Evolutionary conservation across 1,284 basidiomycete species (phyloP).

Genomic region (Filobasidium uniguttulatum): DNA sequence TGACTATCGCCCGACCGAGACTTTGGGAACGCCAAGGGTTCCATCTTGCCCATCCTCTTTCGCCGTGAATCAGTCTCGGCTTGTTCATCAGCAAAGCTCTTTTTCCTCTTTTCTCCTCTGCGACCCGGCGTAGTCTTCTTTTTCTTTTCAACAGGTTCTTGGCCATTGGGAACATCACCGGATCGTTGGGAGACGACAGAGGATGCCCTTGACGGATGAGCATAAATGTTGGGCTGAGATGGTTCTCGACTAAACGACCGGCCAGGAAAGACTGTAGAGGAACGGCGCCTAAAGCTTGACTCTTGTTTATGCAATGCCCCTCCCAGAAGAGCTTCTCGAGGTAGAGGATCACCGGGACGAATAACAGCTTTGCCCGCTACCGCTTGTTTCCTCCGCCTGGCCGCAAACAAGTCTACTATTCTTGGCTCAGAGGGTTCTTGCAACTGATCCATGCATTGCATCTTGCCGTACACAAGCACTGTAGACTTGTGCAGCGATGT

Average conservation of each 20-base stretch:
- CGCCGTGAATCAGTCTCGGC: conserved; percentile 13
- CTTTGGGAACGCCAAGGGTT: no score
- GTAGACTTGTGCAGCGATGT: conserved; percentile 13
- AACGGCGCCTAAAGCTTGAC: not conserved
- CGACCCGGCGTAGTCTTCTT: conserved; percentile 23
- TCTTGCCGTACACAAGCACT: conserved; percentile 26
- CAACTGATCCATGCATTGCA: conserved; percentile 1
- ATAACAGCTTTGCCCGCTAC: conserved; percentile 21
- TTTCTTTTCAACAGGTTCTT: not conserved
- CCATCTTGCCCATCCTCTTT: conserved; percentile 16
- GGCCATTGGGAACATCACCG: conserved; percentile 15
- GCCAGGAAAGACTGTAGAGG: not conserved
- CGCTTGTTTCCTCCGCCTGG: conserved; percentile 19
- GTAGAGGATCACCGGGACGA: conserved; percentile 35
- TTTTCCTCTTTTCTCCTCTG: conserved; percentile 27
- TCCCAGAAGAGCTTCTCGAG: no score
- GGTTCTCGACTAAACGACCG: conserved; percentile 1
- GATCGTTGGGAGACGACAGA: conserved; percentile 10
- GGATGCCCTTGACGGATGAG: not conserved
- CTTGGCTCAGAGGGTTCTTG: not conserved
- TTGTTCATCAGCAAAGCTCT: not conserved
- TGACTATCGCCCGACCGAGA: no score
- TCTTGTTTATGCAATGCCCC: no score
- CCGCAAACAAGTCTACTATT: conserved; percentile 7
- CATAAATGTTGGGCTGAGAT: conserved; percentile 1